A percentile compares a stretch with the other conserved stretches of the same genome.
Conservation (phyloP, 2,329 filamentous ascomycete species). For the Colletotrichum chrysophilum region DNA sequence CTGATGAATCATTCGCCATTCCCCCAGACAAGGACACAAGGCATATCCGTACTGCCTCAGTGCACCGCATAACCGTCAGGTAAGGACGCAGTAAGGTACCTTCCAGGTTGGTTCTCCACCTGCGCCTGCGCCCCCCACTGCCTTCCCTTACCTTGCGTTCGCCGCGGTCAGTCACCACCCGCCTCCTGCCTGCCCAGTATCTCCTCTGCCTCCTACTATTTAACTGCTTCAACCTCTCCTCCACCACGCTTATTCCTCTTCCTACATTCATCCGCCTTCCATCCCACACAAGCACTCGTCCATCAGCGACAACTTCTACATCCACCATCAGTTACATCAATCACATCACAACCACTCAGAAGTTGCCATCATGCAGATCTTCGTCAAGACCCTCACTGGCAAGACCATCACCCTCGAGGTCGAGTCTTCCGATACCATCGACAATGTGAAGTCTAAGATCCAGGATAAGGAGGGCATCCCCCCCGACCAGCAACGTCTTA, state of each 20-base stretch:
- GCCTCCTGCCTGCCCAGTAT: background rate
- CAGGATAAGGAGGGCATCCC: conserved; percentile 92
- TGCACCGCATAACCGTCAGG: background rate
- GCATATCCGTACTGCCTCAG: background rate
- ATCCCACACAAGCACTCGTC: conserved; percentile 2
- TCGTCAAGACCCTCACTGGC: conserved; percentile 95
- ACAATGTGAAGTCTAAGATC: conserved; percentile 89
- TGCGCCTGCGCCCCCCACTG: conserved; percentile 10
- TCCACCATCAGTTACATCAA: background rate
- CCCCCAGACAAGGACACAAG: conserved; percentile 17
- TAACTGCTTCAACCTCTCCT: conserved; percentile 10
- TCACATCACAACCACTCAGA: conserved; percentile 25
- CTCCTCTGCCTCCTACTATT: conserved; percentile 1
- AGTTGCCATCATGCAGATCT: conserved; percentile 85
- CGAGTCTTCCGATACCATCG: conserved; percentile 79
- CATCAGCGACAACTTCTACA: background rate
- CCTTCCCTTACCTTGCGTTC: conserved; percentile 17
- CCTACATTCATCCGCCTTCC: conserved; percentile 3
- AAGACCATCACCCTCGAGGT: conserved; percentile 88
- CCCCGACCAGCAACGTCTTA: conserved; percentile 83
- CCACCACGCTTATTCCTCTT: background rate
- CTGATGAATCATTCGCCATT: conserved; percentile 41
- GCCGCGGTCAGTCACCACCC: conserved; percentile 16
- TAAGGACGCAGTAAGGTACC: background rate
- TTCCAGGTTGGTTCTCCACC: conserved; percentile 30